Evolutionary conservation across 208 protist species (phyloP).

Genomic region (Phytomonas sp.): DNA sequence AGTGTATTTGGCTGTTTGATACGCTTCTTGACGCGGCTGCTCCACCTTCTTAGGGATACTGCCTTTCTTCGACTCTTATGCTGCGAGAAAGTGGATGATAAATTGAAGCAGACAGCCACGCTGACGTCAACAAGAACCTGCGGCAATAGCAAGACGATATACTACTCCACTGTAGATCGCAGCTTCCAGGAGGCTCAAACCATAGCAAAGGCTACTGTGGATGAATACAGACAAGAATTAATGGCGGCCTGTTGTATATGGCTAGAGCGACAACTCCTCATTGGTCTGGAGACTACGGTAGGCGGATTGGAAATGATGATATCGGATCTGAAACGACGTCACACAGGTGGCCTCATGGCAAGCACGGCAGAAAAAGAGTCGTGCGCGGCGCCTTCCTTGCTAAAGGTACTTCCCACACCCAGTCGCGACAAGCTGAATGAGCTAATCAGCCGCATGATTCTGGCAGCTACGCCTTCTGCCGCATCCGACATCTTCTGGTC

Average conservation of each 20-base stretch:
- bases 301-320: not conserved
- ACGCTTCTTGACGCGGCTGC: slow-evolving; percentile 25
- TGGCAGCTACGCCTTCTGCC: not conserved
- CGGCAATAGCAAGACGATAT: not conserved
- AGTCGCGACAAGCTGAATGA: not conserved
- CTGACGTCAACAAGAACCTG: not conserved
- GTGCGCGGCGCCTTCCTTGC: not conserved
- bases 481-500: not conserved
- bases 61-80: not conserved
- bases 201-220: not conserved
- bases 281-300: not conserved
- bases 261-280: not conserved
- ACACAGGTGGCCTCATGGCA: not conserved
- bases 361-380: not conserved
- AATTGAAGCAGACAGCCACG: not conserved
- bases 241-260: not conserved
- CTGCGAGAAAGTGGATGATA: not conserved
- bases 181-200: not conserved
- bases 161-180: not conserved
- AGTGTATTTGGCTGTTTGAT: slow-evolving; percentile 42
- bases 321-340: not conserved
- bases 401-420: not conserved
- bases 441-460: not conserved
- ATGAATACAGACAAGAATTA: not conserved
- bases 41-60: slow-evolving; percentile 19